Evolutionary conservation across 768 basidiomycete species (phyloP).

Genomic region (Clitopilus passeckerianus): DNA sequence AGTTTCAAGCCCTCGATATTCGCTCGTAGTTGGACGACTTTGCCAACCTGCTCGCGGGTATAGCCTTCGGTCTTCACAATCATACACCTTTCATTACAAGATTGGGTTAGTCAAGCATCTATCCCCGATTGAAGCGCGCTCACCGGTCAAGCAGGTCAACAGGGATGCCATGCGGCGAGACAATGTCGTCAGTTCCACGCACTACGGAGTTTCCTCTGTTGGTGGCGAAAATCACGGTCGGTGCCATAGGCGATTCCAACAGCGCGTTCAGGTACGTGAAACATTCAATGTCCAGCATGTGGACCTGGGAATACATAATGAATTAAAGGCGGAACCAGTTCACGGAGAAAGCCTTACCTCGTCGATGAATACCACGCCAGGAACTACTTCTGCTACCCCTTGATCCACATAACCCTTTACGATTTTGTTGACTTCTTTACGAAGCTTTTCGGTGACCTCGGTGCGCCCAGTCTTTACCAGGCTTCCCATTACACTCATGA

Average conservation of each 20-base stretch:
- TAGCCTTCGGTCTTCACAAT: conserved; percentile 92
- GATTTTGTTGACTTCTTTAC: conserved; percentile 94
- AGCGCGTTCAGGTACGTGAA: conserved; percentile 98
- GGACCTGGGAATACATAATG: conserved; percentile 54
- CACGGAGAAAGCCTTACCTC: conserved; percentile 55
- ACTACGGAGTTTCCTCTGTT: conserved; percentile 92
- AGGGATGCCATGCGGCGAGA: conserved; percentile 91
- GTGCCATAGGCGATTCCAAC: conserved; percentile 94
- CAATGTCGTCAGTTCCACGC: conserved; percentile 88
- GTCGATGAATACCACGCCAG: conserved; percentile 97
- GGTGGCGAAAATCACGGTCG: conserved; percentile 94
- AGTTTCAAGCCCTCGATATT: conserved; percentile 83
- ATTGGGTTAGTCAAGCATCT: conserved; percentile 6
- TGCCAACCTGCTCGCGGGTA: conserved; percentile 75
- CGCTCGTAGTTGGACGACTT: conserved; percentile 82
- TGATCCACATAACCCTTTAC: conserved; percentile 98
- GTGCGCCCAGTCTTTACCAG: conserved; percentile 91
- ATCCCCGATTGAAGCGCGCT: conserved; percentile 8
- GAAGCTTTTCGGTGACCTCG: conserved; percentile 94
- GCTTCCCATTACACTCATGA: conserved; percentile 95
- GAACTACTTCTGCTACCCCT: conserved; percentile 96
- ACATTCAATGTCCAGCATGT: conserved; percentile 99
- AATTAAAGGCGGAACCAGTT: conserved; percentile 5
- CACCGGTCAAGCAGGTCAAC: conserved; percentile 91
- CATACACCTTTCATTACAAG: conserved; percentile 58